A percentile compares a stretch with the other conserved stretches of the same genome.
Evolutionary conservation across 2,329 filamentous ascomycete species (phyloP).

Genomic region (Pestalotiopsis sp.): DNA sequence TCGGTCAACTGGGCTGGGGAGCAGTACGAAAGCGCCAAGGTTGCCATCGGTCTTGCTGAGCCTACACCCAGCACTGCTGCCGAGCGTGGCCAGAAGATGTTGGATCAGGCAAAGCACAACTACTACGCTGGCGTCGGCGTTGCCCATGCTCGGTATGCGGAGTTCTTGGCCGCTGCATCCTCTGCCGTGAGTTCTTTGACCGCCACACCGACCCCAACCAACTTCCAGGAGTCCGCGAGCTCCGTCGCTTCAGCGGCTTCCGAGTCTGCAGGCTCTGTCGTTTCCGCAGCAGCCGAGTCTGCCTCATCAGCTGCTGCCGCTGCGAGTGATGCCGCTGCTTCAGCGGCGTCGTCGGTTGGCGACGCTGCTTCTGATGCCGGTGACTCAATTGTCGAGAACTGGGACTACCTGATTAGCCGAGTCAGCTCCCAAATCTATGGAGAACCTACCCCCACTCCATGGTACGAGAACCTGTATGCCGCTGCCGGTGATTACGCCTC

Average conservation of each 20-base stretch:
- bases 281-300: slow-evolving; percentile 47
- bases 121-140: slow-evolving; percentile 80
- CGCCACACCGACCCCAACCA: slow-evolving; percentile 60
- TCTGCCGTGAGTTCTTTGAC: slow-evolving; percentile 62
- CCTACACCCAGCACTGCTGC: slow-evolving; percentile 54
- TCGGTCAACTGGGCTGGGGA: slow-evolving; percentile 70
- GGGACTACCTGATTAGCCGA: slow-evolving; percentile 62
- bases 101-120: slow-evolving; percentile 60
- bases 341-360: slow-evolving; percentile 45
- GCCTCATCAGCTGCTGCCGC: slow-evolving; percentile 43
- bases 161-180: slow-evolving; percentile 72
- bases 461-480: slow-evolving; percentile 48
- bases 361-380: slow-evolving; percentile 41
- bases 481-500: slow-evolving; percentile 52
- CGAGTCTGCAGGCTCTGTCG: slow-evolving; percentile 45
- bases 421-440: slow-evolving; percentile 72
- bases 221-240: slow-evolving; percentile 49
- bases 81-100: slow-evolving; percentile 55
- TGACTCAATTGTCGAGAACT: slow-evolving; percentile 48
- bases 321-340: slow-evolving; percentile 51
- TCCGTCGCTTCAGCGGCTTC: slow-evolving; percentile 45
- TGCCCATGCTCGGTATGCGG: slow-evolving; percentile 76
- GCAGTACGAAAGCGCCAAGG: slow-evolving; percentile 69
- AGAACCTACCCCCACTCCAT: slow-evolving; percentile 59
- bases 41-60: slow-evolving; percentile 62